Conservation (phyloP, 352 stramenopile genomes). For the Phytophthora kernoviae region DNA sequence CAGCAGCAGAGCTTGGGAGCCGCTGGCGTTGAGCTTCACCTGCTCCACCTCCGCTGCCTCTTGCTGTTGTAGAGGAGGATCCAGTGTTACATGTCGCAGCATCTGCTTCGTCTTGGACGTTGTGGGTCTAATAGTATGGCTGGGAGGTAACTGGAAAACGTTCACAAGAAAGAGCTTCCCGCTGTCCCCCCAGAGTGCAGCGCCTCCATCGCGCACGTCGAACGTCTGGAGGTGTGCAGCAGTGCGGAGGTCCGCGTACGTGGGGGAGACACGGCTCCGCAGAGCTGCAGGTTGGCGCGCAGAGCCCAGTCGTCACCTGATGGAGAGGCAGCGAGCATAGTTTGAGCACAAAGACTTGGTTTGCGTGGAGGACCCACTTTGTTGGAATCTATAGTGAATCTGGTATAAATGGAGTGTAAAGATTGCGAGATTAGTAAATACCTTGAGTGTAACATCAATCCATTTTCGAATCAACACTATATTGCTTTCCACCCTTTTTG, state of each 20-base stretch:
- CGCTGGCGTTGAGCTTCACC: conserved; percentile 62
- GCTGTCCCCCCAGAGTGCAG: conserved; percentile 50
- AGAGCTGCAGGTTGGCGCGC: conserved; percentile 60
- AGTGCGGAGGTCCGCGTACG: conserved; percentile 56
- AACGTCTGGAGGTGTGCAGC: conserved; percentile 68
- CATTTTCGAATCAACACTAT: no score
- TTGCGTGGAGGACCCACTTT: neutral
- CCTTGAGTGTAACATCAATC: no score
- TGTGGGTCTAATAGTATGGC: conserved; percentile 19
- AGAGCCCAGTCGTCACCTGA: conserved; percentile 59
- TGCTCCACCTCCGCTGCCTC: conserved; percentile 61
- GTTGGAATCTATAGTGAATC: neutral
- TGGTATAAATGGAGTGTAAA: neutral
- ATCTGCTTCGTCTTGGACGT: conserved; percentile 13
- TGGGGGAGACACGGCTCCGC: conserved; percentile 57
- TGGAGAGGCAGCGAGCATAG: conserved; percentile 4
- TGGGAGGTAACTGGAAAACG: conserved; percentile 56
- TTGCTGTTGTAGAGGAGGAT: conserved; percentile 53
- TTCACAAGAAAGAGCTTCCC: conserved; percentile 60
- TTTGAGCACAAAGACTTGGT: neutral
- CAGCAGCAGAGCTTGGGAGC: conserved; percentile 56
- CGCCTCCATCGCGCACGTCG: conserved; percentile 60
- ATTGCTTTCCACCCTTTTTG: no score
- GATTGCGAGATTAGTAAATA: conserved; percentile 1
- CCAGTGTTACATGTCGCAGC: conserved; percentile 61